Base-by-base conservation (phyloP, 129 eudicot species). In the Helichrysum umbraculigerum region DNA sequence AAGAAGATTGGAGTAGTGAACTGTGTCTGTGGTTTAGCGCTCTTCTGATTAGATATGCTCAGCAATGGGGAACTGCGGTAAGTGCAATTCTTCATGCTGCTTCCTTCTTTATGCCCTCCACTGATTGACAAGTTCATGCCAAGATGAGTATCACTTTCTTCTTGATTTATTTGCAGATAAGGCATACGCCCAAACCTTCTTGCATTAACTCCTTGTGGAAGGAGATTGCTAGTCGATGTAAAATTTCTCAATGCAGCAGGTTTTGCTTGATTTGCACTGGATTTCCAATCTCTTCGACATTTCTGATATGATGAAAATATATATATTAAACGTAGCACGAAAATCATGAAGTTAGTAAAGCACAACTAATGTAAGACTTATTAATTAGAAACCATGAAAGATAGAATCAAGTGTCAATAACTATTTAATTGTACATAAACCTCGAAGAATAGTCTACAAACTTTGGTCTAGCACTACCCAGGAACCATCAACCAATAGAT, bases 111-210 rank as follows among this genome's bases (percentile, higher is more conserved):
- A 6, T 66, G 67, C 72, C 73, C 52, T 50, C 83, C 83, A 19
- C 52, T 73, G 19, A 79, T 57, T 65, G 78, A 65, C 35, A 79
- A 72, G 54, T 57, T 66, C 15, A 66, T 56, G 33, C 73, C 83
- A 37, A 79, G 32, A 39, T 56, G 51, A 1, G 33, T 66, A 54
- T 29, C 57, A 25, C 37, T 41, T 5, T 79, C 78, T 19, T 72
- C 78, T 65, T 67, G 69, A 6, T 54, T 19, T 0, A 65, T 73
- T 72, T 10, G 57, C 54, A 54, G 29, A 37, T 57, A 30, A 37
- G 83, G 78, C 78, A 72, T 72, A 56, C 68, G 25, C 34, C 83
- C 68, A 37, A 64, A 72, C 67, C 56, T 79, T 65, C 73, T 79
- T 52, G 25, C 74, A n/a, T 15, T 19, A 28, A 52, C 67, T 21